Evolutionary conservation across 2,329 filamentous ascomycete genomes (phyloP).

Genomic region (Fusarium miscanthi): DNA sequence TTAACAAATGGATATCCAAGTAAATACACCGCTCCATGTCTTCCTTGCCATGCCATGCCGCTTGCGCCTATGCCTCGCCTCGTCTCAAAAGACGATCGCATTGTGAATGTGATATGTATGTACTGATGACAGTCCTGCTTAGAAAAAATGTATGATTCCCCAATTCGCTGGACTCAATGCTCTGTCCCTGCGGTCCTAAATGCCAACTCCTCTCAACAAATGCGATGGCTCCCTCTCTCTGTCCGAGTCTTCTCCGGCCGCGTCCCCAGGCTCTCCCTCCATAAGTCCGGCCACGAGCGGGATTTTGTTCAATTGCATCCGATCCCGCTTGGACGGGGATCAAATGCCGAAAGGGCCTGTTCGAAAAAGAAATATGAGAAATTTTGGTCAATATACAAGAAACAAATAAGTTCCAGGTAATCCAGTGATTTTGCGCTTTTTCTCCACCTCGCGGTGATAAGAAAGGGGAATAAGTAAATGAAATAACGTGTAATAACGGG

Average conservation of each 20-base stretch:
- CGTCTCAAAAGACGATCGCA: conserved; percentile 15
- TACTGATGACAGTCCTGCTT: conserved; percentile 12
- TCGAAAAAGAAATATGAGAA: conserved; percentile 12
- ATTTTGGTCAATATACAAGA: conserved; percentile 22
- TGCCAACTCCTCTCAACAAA: conserved; percentile 36
- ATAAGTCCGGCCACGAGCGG: conserved; percentile 36
- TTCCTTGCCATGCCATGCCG: conserved; percentile 8
- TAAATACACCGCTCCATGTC: conserved; percentile 36
- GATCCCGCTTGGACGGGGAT: conserved; percentile 28
- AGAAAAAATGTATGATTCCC: conserved; percentile 6
- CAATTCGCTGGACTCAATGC: conserved; percentile 18
- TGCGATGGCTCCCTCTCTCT: conserved; percentile 25
- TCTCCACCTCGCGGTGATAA: conserved; percentile 32
- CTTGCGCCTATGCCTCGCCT: conserved; percentile 33
- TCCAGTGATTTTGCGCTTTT: conserved; percentile 29
- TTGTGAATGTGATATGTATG: conserved; percentile 25
- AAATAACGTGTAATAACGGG: conserved; percentile 29
- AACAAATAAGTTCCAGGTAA: conserved; percentile 36
- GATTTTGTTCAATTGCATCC: conserved; percentile 18
- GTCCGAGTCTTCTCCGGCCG: conserved; percentile 25
- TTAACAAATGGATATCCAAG: conserved; percentile 43
- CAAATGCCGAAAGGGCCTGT: conserved; percentile 19
- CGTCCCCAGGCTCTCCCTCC: conserved; percentile 10
- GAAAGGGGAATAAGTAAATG: conserved; percentile 32
- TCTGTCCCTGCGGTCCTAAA: conserved; percentile 11